phyloP scores from a whole-genome alignment of 2,329 filamentous ascomycete genomes.

The Neofusicoccum sp. region DNA sequence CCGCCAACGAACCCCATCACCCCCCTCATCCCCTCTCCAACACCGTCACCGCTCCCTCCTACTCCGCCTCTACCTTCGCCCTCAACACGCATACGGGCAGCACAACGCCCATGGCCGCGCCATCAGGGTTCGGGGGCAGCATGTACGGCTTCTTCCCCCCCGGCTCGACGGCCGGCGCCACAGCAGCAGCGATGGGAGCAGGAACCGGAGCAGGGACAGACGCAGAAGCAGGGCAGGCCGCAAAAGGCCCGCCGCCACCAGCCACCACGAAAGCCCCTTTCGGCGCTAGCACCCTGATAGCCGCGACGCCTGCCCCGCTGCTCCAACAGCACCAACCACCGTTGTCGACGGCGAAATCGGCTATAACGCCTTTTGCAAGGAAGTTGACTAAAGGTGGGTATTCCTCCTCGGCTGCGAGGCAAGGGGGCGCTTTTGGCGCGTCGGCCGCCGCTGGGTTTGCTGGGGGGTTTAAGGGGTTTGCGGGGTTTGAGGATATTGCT shows the following conservation, averaged over 20 bases:
- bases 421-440: neutral
- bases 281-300: constrained; percentile 3
- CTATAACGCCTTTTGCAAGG: constrained; percentile 39
- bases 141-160: neutral
- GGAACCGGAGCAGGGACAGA: neutral
- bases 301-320: neutral
- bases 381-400: constrained; percentile 37
- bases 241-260: neutral
- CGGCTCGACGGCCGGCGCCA: neutral
- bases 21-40: neutral
- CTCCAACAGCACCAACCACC: too few relatives aligned
- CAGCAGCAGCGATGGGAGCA: neutral
- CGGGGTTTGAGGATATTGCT: constrained; percentile 18
- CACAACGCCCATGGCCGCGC: constrained; percentile 8
- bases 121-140: neutral
- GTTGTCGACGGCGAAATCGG: constrained; percentile 27
- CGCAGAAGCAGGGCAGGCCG: neutral
- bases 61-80: neutral
- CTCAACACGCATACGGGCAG: constrained; percentile 7
- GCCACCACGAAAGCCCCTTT: neutral
- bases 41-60: neutral
- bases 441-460: too few relatives aligned
- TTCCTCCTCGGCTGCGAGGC: neutral
- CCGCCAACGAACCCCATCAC: neutral
- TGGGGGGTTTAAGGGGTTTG: constrained; percentile 12